phyloP scores from a whole-genome alignment of 495 filamentous ascomycete genomes.

The Lophiostoma macrostomum region DNA sequence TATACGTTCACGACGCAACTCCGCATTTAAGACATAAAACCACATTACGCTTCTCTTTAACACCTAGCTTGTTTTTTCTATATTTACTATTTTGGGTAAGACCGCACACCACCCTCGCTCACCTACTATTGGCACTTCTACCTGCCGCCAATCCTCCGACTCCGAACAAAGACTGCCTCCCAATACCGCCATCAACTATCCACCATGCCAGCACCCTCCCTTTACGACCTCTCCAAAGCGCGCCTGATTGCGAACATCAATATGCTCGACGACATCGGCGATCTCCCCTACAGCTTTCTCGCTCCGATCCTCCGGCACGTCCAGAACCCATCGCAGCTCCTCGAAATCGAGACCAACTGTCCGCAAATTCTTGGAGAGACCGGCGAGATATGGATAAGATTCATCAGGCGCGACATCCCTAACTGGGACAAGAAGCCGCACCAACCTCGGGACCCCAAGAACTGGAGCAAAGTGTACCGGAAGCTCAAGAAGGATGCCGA shows the following conservation, averaged over 20 bases:
- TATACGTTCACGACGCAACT: not conserved
- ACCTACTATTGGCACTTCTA: no score
- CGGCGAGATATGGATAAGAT: conserved; percentile 62
- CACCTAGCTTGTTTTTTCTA: no score
- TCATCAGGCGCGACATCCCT: conserved; percentile 68
- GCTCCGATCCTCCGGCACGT: conserved; percentile 60
- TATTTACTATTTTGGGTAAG: no score
- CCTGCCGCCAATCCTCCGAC: no score
- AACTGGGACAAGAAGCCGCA: conserved; percentile 56
- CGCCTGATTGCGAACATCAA: conserved; percentile 31
- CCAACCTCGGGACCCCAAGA: conserved; percentile 53
- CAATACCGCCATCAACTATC: not conserved
- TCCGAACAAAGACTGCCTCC: not conserved
- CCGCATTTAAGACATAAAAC: not conserved
- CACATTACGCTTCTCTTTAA: no score
- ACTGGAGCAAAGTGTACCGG: conserved; percentile 64
- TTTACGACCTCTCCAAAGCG: conserved; percentile 29
- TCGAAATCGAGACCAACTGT: conserved; percentile 59
- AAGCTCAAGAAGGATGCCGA: conserved; percentile 33
- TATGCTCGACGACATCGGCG: conserved; percentile 59
- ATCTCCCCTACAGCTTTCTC: conserved; percentile 59
- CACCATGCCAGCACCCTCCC: conserved; percentile 32
- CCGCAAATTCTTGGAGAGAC: conserved; percentile 62
- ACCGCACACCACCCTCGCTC: no score
- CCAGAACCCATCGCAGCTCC: conserved; percentile 63